Conservation (phyloP, 139 green algal genomes). For the Chlorella sp. region DNA sequence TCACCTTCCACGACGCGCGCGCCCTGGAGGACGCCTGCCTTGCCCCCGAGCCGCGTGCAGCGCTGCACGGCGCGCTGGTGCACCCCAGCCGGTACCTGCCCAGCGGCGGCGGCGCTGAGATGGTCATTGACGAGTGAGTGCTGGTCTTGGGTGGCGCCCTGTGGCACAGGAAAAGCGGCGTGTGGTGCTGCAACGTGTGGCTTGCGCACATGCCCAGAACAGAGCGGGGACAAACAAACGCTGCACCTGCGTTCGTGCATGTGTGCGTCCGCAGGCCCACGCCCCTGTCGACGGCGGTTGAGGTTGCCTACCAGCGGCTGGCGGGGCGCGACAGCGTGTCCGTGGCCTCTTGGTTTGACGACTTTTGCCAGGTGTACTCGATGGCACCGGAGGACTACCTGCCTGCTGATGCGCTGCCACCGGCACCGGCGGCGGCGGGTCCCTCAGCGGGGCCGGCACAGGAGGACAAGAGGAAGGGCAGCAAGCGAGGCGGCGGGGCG, state of each 20-base stretch:
- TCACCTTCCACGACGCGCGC: slow-evolving; percentile 2
- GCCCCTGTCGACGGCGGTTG: slow-evolving; percentile 4
- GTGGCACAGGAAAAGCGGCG: no score
- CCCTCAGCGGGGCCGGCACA: background rate
- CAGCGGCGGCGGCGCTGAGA: no score
- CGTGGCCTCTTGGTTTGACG: slow-evolving; percentile 4
- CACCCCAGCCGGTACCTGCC: slow-evolving; percentile 6
- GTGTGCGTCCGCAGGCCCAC: background rate
- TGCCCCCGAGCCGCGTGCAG: background rate
- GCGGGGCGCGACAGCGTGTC: background rate
- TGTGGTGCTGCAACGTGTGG: background rate
- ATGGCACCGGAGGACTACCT: background rate
- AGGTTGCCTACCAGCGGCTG: slow-evolving; percentile 12
- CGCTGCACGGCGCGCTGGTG: slow-evolving; percentile 2
- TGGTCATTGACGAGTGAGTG: slow-evolving; percentile 4
- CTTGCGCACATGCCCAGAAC: background rate
- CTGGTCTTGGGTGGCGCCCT: background rate
- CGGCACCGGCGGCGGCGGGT: no score
- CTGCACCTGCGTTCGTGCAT: background rate
- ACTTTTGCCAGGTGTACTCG: slow-evolving; percentile 4
- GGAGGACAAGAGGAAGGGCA: background rate
- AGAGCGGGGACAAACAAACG: background rate
- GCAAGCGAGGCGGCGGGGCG: no score
- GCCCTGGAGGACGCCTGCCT: slow-evolving; percentile 4
- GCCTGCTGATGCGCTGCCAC: background rate